Percentiles rank a stretch among this genome's conserved stretches.
phyloP scores from a whole-genome alignment of 2,329 filamentous ascomycete genomes.

The Aspergillus oerlinghausenensis region DNA sequence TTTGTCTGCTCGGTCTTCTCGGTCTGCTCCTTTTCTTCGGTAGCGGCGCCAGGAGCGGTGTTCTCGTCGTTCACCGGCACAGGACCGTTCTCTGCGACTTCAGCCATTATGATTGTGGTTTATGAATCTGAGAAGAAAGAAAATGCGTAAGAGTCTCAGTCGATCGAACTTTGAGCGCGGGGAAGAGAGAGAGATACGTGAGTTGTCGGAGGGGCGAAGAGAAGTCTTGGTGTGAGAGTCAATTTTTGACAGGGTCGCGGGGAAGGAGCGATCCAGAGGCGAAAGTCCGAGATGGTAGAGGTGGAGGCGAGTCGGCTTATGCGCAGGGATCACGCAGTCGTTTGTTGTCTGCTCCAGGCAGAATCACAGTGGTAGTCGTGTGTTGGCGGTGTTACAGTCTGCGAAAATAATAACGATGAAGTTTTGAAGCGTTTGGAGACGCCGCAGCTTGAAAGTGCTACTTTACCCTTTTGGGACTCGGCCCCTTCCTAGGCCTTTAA shows the following conservation, averaged over 20 bases:
- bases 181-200: conserved; percentile 1
- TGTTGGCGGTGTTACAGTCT: conserved; percentile 13
- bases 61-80: conserved; percentile 49
- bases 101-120: conserved; percentile 30
- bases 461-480: conserved; percentile 23
- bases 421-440: conserved; percentile 28
- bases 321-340: conserved; percentile 4
- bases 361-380: conserved; percentile 21
- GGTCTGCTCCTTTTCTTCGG: conserved; percentile 37
- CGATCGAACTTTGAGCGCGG: conserved; percentile 4
- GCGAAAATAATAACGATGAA: conserved; percentile 22
- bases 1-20: conserved; percentile 19
- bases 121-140: not conserved
- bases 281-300: conserved; percentile 1
- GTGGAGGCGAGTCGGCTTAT: conserved; percentile 6
- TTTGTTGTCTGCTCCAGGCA: conserved; percentile 37
- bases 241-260: conserved; percentile 19
- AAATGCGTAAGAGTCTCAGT: not conserved
- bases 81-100: conserved; percentile 34
- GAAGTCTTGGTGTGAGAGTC: conserved; percentile 15
- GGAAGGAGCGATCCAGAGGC: conserved; percentile 26
- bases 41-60: conserved; percentile 48
- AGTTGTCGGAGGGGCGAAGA: conserved; percentile 11
- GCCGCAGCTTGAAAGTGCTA: conserved; percentile 15
- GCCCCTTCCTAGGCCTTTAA: conserved; percentile 12